Conservation (phyloP, 1,284 basidiomycete genomes). For the Peniophora sp. region DNA sequence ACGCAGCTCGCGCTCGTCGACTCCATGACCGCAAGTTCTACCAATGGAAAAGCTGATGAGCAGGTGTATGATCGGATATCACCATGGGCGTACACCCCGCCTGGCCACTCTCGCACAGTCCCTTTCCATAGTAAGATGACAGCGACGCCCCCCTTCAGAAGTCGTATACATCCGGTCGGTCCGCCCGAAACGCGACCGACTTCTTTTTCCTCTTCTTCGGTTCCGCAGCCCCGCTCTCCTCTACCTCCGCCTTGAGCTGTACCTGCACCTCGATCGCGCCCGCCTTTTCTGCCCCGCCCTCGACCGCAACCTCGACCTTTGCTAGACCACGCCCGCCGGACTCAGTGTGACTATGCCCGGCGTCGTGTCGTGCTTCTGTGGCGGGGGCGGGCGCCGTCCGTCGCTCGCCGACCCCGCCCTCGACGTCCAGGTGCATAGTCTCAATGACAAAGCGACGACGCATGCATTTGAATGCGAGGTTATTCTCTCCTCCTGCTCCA, state of each 20-base stretch:
- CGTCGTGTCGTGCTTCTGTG: not conserved
- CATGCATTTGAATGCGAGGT: constrained; percentile 91
- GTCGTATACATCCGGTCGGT: constrained; percentile 58
- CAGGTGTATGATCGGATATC: too few relatives aligned
- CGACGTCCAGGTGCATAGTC: constrained; percentile 88
- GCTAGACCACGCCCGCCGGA: constrained; percentile 13
- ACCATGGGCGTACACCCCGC: too few relatives aligned
- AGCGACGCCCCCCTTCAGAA: constrained; percentile 20
- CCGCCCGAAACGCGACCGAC: constrained; percentile 62
- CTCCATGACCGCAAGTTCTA: too few relatives aligned
- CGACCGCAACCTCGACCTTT: not conserved
- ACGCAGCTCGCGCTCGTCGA: too few relatives aligned
- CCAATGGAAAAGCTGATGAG: too few relatives aligned
- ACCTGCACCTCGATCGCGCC: constrained; percentile 10
- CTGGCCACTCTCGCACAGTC: too few relatives aligned
- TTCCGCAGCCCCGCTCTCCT: constrained; percentile 6
- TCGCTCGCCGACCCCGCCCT: constrained; percentile 85
- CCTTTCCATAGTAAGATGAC: too few relatives aligned
- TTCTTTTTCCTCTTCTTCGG: constrained; percentile 60
- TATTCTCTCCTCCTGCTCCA: constrained; percentile 76
- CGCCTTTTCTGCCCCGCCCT: constrained; percentile 13
- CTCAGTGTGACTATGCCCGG: constrained; percentile 10
- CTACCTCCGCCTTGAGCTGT: constrained; percentile 5
- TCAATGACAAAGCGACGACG: constrained; percentile 85
- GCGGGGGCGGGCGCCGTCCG: constrained; percentile 48